Percentiles rank a stretch among this genome's conserved stretches.
These are phyloP conservation scores for Botryotinia narcissicola DNA, from an alignment of 2,329 filamentous ascomycete genomes.

Conservation along the genomic window DNA sequence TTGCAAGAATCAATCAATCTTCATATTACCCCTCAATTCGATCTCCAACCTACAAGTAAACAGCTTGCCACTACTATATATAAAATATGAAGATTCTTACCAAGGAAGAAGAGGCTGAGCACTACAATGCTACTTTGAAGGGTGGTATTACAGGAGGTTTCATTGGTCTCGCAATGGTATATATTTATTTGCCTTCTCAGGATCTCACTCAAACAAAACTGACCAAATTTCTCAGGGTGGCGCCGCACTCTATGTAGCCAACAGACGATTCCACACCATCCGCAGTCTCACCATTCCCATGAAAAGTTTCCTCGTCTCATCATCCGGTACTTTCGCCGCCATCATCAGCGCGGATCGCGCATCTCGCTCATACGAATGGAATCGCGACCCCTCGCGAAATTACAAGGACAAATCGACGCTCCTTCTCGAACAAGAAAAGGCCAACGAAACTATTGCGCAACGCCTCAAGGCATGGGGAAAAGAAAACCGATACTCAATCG, in stretches of 20 bases:
- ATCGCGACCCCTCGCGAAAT: slow-evolving; percentile 41
- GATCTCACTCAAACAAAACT: slow-evolving; percentile 12
- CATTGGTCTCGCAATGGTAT: slow-evolving; percentile 64
- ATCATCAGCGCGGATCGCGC: slow-evolving; percentile 82
- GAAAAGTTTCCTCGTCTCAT: slow-evolving; percentile 85
- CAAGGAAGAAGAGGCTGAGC: slow-evolving; percentile 84
- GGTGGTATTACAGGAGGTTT: slow-evolving; percentile 74
- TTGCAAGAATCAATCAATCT: background rate
- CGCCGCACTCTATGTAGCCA: slow-evolving; percentile 63
- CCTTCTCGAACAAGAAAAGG: slow-evolving; percentile 25
- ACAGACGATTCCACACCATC: slow-evolving; percentile 71
- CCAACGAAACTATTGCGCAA: slow-evolving; percentile 52
- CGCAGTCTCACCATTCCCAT: slow-evolving; percentile 82
- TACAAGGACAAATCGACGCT: slow-evolving; percentile 35
- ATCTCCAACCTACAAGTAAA: background rate
- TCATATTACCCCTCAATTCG: background rate
- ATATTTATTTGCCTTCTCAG: slow-evolving; percentile 42
- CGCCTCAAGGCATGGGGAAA: slow-evolving; percentile 70
- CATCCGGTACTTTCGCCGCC: slow-evolving; percentile 76
- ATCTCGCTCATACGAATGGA: slow-evolving; percentile 67
- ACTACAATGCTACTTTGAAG: slow-evolving; percentile 78
- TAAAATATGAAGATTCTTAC: slow-evolving; percentile 85
- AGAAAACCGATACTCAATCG: slow-evolving; percentile 66
- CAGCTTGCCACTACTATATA: background rate
- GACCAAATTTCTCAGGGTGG: slow-evolving; percentile 28